Evolutionary conservation across 1,139 yeast species (phyloP).

Genomic region (Entelexis paramagnoliae): DNA sequence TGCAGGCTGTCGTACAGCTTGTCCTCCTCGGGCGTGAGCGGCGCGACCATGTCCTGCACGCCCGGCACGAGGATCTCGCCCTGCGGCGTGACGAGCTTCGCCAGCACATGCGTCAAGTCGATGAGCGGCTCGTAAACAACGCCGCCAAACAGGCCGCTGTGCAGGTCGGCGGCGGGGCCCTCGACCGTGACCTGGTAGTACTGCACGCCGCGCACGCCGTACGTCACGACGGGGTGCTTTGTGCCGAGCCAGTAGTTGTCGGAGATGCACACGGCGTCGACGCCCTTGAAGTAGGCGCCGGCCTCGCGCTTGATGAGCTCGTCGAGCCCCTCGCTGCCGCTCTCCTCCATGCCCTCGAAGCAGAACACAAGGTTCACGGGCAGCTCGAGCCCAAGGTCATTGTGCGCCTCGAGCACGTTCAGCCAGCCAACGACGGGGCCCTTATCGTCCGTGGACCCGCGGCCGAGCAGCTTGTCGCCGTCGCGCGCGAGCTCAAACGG

Average conservation of each 20-base stretch:
- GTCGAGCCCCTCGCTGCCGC: conserved; percentile 89
- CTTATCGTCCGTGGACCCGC: conserved; percentile 96
- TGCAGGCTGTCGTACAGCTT: conserved; percentile 75
- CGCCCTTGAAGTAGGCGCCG: conserved; percentile 63
- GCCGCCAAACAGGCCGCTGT: conserved; percentile 96
- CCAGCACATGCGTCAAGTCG: conserved; percentile 68
- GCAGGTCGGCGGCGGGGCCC: conserved; percentile 97
- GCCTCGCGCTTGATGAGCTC: conserved; percentile 72
- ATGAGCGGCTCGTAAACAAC: conserved; percentile 96
- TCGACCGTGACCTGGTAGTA: conserved; percentile 72
- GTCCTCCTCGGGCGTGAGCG: conserved; percentile 68
- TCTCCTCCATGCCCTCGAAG: conserved; percentile 99
- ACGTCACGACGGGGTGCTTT: conserved; percentile 88
- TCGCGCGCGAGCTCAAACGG: conserved; percentile 62
- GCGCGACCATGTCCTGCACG: conserved; percentile 86
- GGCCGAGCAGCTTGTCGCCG: conserved; percentile 57
- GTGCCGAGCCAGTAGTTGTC: conserved; percentile 99
- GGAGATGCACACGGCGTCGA: conserved; percentile 89
- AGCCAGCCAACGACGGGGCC: conserved; percentile 98
- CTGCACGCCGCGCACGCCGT: conserved; percentile 94
- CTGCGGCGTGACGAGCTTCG: conserved; percentile 55
- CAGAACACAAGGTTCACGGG: conserved; percentile 90
- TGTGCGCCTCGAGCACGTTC: conserved; percentile 83
- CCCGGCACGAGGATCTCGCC: conserved; percentile 88
- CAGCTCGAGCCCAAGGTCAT: conserved; percentile 67